A percentile compares a stretch with the other conserved stretches of the same genome.
Conservation (phyloP, 129 eudicot species). For the Ambrosia trifida region DNA sequence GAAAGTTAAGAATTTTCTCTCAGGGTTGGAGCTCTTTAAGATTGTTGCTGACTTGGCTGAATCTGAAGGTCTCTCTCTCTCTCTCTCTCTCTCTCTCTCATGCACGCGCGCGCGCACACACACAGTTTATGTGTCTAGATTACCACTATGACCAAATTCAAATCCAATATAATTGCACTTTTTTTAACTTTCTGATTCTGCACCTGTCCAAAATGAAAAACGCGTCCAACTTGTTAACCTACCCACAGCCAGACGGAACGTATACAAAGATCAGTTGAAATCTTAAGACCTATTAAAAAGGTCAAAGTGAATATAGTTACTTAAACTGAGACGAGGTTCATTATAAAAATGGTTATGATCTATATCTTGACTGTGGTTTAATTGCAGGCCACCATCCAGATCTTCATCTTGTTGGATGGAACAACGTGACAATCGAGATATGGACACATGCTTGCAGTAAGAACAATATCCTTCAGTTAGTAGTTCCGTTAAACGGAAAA, state of each 20-base stretch:
- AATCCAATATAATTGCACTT: no score
- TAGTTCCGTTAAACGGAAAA: background rate
- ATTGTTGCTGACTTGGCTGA: slow-evolving; percentile 81
- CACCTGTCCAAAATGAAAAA: background rate
- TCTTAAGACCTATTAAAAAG: background rate
- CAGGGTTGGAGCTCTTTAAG: slow-evolving; percentile 84
- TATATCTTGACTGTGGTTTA: background rate
- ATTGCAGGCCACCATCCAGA: slow-evolving; percentile 92
- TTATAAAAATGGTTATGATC: slow-evolving; percentile 3
- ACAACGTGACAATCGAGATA: slow-evolving; percentile 78
- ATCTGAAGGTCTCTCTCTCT: slow-evolving; percentile 65
- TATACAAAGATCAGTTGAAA: no score
- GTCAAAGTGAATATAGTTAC: slow-evolving; percentile 3
- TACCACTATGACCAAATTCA: background rate
- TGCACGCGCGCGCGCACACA: background rate
- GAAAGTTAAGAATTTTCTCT: slow-evolving; percentile 79
- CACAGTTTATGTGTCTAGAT: background rate
- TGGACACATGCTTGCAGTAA: slow-evolving; percentile 96
- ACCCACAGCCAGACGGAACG: background rate
- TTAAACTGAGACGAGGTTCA: background rate
- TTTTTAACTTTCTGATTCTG: no score
- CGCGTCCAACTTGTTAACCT: background rate
- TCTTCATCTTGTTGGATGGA: slow-evolving; percentile 98
- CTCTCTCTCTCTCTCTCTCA: slow-evolving; percentile 11
- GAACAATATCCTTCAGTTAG: slow-evolving; percentile 4